Base-by-base conservation (phyloP, 1,284 basidiomycete genomes). In the Ganoderma leucocontextum region DNA sequence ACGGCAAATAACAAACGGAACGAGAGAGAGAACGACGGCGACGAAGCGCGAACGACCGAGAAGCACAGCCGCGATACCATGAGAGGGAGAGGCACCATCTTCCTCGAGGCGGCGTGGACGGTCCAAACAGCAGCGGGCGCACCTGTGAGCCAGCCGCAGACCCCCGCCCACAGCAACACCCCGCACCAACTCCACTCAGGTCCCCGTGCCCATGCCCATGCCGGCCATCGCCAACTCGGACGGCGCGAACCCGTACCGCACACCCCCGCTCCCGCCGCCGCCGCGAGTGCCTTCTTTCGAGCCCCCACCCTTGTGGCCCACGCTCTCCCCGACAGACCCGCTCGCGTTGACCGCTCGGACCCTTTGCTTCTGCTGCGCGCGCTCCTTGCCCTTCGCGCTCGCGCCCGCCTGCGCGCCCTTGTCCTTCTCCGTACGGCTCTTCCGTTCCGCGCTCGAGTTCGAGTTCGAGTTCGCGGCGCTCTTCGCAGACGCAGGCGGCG, bases 371-470 rank as follows among this genome's bases (percentile, higher is more conserved):
- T 35, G 53, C 53, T 1, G 3, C 53, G 29, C 53, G 52, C 52
- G 44, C 47, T 49, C 22, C 47, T 49, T 49, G 22, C 22, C 47
- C 47, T 17, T 41, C 41, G 41, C 41, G 41, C 41, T 29, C 29
- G 41, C 41, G 41, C 41, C 2, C 29, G 29, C 29, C 29, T 29
- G 29, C 29, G 29, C 29, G 29, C 22, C 64, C 42, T 39, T 25
- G 35, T 64, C 64, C 66, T 70, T 70, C 52, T 70, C 66, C 35
- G 66, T 55, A 12, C 69, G 69, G 42, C 64, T 70, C 64, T 67
- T 65, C 38, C 67, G 64, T 33, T 66, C 70, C 19, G 33, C 29
- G 13, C 52, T n/a, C 47, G 29, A 29, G 29, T 2, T 2, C 29
- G 29, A 29, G 29, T 12, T 49, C 29, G 29, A 29, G 41, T 19